Base-by-base conservation (phyloP, 2,329 filamentous ascomycete species). In the Fusarium tupiense region DNA sequence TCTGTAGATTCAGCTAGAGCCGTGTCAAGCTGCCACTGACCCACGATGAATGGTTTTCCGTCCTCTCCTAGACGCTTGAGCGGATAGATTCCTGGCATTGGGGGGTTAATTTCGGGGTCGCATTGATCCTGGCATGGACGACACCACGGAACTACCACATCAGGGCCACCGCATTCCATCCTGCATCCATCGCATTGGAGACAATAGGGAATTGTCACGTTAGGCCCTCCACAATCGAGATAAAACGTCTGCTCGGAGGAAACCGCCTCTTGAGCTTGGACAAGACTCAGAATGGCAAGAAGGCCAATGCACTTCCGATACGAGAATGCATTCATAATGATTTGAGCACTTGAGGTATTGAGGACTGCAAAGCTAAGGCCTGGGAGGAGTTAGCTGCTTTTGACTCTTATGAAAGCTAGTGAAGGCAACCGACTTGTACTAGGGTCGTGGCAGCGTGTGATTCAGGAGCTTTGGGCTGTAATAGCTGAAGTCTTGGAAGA, bases 101-200 rank as follows among this genome's bases (percentile, higher is more conserved):
- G 26, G n/a, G n/a, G n/a, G n/a, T n/a, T n/a, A 6, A n/a, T 13
- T 40, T 20, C 37, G 4, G 5, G 2, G 37, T 11, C 24, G 20
- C 47, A 50, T 1, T 31, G 0, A 17, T 33, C 47, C 16, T 50
- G 22, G 0, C 47, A 50, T n/a, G 47, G 47, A n/a, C 0, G 11
- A 33, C 29, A 50, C 47, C 47, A 50, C 3, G 47, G 47, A 33
- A 50, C 22, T 33, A 50, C 29, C 47, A 50, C 47, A 5, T 3
- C 0, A n/a, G 47, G 47, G 47, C 47, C 47, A 33, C 47, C 47
- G 4, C 47, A 50, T 33, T 50, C 47, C 47, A 50, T 50, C 29
- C 8, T 9, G 13, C 47, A 50, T 24, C 13, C 22, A 33, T 5
- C 16, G 6, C 47, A 50, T 33, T 4, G 22, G 16, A 50, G 47